Evolutionary conservation across 2,329 filamentous ascomycete genomes (phyloP), one percentile per base, ranked within the genome.

Genomic region (Aspergillus piperis): DNA sequence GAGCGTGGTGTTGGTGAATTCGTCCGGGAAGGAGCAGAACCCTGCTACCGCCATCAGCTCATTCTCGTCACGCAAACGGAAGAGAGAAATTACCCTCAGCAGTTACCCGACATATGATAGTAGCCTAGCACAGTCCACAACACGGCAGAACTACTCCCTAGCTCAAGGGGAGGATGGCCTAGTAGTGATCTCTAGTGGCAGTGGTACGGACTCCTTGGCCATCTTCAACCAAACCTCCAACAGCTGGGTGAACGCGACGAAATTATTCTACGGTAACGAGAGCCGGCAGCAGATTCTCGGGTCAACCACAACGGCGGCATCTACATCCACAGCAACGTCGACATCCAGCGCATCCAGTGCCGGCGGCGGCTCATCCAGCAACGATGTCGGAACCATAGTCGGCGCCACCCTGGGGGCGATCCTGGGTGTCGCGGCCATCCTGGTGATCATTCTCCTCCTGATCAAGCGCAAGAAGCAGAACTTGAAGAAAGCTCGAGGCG

Each of bases 381-480:
- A 61, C 38, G 64, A 70, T 41, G 70, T 70, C 23, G 76, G 82
- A 66, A 86, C 86, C 7, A 89, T 96, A 27, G 83, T 97, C 1
- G 93, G 91, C 36, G 90, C 91, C 54, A 90, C 90, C 0, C 82
- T 98, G 1, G 92, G 93, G 11, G 87, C 88, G n/a, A 87, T 96
- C 21, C 84, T 90, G 55, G 92, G 90, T 17, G 80, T 92, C 55
- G 87, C 89, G 19, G 77, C 87, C 0, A 72, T 96, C 6, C 79
- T 96, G n/a, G 82, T 90, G 25, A 73, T 90, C 1, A 72, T 92
- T n/a, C 82, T 97, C 19, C 80, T 95, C 54, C 81, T 90, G 27
- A 77, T 92, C 23, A 83, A 85, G 70, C 83, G 82, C 61, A 82
- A 84, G 66, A 86, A 84, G 72, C 83, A 83, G 67, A 84, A 80